Evolutionary conservation across 768 basidiomycete species (phyloP).

Genomic region (Clavulina sp.): DNA sequence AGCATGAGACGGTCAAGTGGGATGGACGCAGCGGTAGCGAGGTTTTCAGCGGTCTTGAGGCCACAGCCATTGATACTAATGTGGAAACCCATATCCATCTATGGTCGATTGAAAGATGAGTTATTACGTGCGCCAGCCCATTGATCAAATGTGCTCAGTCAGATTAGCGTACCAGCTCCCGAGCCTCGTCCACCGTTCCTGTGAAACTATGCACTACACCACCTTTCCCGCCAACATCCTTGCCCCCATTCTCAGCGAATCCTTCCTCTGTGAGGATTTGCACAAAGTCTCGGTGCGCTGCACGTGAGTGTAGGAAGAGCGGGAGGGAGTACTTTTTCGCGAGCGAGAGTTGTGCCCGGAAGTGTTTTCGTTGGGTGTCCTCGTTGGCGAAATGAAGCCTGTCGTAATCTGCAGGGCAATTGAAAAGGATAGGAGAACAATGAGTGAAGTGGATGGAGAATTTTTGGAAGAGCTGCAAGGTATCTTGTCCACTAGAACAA

Average conservation of each 20-base stretch:
- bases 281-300: constrained; percentile 57
- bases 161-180: constrained; percentile 37
- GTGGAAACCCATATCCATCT: constrained; percentile 62
- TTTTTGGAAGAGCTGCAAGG: not conserved
- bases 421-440: no score
- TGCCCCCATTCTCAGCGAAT: constrained; percentile 39
- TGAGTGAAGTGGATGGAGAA: not conserved
- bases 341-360: constrained; percentile 46
- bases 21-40: constrained; percentile 37
- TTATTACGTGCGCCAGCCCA: not conserved
- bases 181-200: constrained; percentile 41
- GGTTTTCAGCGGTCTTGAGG: constrained; percentile 51
- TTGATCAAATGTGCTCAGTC: not conserved
- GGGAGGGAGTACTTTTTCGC: constrained; percentile 59
- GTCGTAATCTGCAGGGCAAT: constrained; percentile 53
- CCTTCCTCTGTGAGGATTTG: constrained; percentile 46
- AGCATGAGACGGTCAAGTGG: constrained; percentile 43
- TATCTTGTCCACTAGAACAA: no score
- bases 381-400: constrained; percentile 44
- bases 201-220: constrained; percentile 80
- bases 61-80: constrained; percentile 62
- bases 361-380: constrained; percentile 43
- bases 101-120: no score
- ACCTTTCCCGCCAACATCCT: constrained; percentile 36
- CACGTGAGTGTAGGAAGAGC: constrained; percentile 64